Evolutionary conservation across 495 filamentous ascomycete genomes (phyloP), one percentile per base, ranked within the genome.

Genomic region (Chlorociboria aeruginascens): DNA sequence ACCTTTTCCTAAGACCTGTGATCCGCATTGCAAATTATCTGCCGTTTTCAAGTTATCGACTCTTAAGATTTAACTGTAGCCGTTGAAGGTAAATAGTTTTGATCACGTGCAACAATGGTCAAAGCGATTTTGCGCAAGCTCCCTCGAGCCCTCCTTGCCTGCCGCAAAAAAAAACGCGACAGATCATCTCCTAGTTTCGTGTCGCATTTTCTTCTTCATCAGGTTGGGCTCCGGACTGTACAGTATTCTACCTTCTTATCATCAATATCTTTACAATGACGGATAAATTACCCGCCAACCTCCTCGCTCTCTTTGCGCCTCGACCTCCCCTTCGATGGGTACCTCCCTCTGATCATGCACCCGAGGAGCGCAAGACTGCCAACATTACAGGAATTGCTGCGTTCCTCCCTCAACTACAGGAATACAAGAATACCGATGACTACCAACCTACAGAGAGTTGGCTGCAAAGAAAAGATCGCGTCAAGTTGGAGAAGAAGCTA

Each of bases 281-380:
- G 7, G 89, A 95, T 72, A 88, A 90, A 66, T 82, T 98, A 7
- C 90, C 90, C 42, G 86, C 85, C 41, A 89, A 90, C 53, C 78
- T 98, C 31, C 77, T 96, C 58, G 84, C 84, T 55, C 86, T 98
- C 48, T 98, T 98, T 68, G 83, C 89, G 58, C 86, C 92, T 50
- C 85, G 92, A 30, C 92, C 93, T 41, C 81, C 90, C 43, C 71
- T 98, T 53, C 85, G 89, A 64, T 98, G 85, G 72, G 78, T 95
- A 40, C 82, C 86, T 39, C 86, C 88, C 7, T 70, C 68, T 57
- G 90, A 95, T 63, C 76, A 85, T 59, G 74, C 89, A 28, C 85
- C 89, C 32, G 87, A 94, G 62, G 78, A 89, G 54, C 80, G 84
- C 54, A 76, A 74, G 59, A 88, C 84, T 0, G 77, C 79, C 45